Conservation (phyloP, 176 grass and related monocot genomes). For the Urochloa ruziziensis region DNA sequence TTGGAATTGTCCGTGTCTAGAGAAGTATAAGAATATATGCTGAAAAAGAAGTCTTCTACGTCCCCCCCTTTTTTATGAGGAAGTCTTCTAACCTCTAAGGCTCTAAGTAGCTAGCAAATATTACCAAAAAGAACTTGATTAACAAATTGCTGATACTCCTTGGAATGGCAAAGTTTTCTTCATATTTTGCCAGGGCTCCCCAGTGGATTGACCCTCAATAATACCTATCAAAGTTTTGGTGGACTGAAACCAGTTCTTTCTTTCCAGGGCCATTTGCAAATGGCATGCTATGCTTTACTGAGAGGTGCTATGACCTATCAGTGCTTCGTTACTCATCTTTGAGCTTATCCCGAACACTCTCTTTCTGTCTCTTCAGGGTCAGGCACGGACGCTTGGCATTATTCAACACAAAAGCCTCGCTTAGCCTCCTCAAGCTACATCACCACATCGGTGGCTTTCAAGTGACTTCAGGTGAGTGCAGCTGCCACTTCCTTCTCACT, state of each 20-base stretch:
- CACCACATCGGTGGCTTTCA: slow-evolving; percentile 23
- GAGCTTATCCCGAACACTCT: background rate
- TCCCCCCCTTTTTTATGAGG: background rate
- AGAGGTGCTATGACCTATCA: slow-evolving; percentile 4
- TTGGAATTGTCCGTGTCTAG: background rate
- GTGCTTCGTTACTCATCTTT: slow-evolving; percentile 20
- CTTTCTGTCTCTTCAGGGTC: slow-evolving; percentile 37
- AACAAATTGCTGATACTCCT: background rate
- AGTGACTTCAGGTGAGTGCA: slow-evolving; percentile 34
- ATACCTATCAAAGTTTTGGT: background rate
- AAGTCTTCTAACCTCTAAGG: background rate
- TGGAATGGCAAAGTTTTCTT: background rate
- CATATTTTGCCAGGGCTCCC: background rate
- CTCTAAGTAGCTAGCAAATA: background rate
- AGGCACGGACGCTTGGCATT: background rate
- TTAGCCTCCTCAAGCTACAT: slow-evolving; percentile 20
- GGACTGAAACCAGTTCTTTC: background rate
- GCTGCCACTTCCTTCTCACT: slow-evolving; percentile 39
- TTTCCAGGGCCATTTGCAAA: background rate
- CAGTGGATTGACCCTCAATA: no score
- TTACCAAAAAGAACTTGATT: slow-evolving; percentile 1
- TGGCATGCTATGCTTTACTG: slow-evolving; percentile 37
- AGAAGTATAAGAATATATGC: slow-evolving; percentile 14
- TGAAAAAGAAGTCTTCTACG: background rate
- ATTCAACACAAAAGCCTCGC: slow-evolving; percentile 29